Evolutionary conservation across 768 basidiomycete genomes (phyloP).

Genomic region (Tricholoma matsutake): DNA sequence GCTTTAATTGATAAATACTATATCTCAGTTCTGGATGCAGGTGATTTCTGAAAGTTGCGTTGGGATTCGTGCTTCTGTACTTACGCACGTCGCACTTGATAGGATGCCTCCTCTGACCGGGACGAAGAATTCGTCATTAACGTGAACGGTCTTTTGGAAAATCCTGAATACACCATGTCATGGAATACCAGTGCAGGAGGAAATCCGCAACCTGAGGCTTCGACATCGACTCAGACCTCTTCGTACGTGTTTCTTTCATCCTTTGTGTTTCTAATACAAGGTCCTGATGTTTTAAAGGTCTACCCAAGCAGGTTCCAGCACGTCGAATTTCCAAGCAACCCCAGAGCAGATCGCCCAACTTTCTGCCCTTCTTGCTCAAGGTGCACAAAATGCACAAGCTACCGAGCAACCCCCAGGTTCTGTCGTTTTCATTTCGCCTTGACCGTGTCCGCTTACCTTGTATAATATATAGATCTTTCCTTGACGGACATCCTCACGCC

Average conservation of each 20-base stretch:
- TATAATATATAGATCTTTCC: constrained; percentile 46
- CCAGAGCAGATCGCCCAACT: constrained; percentile 70
- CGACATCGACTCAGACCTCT: constrained; percentile 41
- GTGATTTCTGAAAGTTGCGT: constrained; percentile 31
- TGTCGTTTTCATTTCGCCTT: neutral
- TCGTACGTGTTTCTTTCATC: constrained; percentile 23
- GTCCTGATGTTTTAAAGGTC: constrained; percentile 7
- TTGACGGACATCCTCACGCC: constrained; percentile 77
- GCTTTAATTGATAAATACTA: constrained; percentile 1
- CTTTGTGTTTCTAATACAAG: neutral
- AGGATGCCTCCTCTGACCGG: constrained; percentile 66
- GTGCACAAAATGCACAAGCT: constrained; percentile 35
- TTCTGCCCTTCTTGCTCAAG: constrained; percentile 42
- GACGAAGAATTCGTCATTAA: constrained; percentile 75
- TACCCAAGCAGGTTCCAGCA: constrained; percentile 13
- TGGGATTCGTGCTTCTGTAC: neutral
- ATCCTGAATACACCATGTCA: constrained; percentile 57
- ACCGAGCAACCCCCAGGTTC: constrained; percentile 26
- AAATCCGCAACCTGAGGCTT: constrained; percentile 37
- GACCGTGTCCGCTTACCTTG: neutral
- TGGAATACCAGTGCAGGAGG: constrained; percentile 45
- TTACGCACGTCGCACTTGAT: neutral
- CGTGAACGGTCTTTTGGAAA: constrained; percentile 65
- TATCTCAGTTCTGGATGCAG: constrained; percentile 82
- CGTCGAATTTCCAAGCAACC: constrained; percentile 39